Evolutionary conservation across 768 basidiomycete genomes (phyloP).

Genomic region (Russula vinacea): DNA sequence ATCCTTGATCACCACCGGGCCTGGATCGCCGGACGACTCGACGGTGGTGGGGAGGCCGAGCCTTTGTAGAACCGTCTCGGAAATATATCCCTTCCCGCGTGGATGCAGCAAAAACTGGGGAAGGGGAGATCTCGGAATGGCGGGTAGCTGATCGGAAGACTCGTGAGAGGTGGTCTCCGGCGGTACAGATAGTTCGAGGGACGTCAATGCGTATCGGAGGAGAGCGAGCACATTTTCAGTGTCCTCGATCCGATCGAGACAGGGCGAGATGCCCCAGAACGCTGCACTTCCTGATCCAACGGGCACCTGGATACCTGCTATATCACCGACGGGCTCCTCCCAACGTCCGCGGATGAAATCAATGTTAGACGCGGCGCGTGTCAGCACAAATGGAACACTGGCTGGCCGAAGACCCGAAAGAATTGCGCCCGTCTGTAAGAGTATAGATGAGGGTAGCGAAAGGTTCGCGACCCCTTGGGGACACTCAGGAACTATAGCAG

Average conservation of each 20-base stretch:
- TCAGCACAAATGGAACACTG: slow-evolving; percentile 14
- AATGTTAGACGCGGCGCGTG: background rate
- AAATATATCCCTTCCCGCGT: slow-evolving; percentile 42
- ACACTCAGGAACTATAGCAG: slow-evolving; percentile 14
- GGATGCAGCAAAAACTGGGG: slow-evolving; percentile 59
- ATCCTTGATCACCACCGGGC: slow-evolving; percentile 52
- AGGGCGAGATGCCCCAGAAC: slow-evolving; percentile 24
- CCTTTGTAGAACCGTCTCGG: slow-evolving; percentile 42
- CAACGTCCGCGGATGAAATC: slow-evolving; percentile 10
- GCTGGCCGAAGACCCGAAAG: slow-evolving; percentile 19
- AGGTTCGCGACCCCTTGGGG: background rate
- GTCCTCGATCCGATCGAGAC: slow-evolving; percentile 1
- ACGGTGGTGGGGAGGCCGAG: slow-evolving; percentile 33
- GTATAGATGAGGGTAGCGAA: slow-evolving; percentile 11
- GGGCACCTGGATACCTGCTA: slow-evolving; percentile 22
- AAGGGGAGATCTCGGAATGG: slow-evolving; percentile 36
- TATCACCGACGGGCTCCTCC: slow-evolving; percentile 10
- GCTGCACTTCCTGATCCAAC: slow-evolving; percentile 24
- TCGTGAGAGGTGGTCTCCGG: background rate
- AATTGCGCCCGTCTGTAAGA: slow-evolving; percentile 10
- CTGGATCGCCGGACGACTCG: slow-evolving; percentile 22
- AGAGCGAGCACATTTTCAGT: background rate
- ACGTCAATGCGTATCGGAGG: slow-evolving; percentile 18
- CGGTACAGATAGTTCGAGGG: slow-evolving; percentile 39
- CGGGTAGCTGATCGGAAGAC: slow-evolving; percentile 43